Base-by-base conservation (phyloP, 2,329 filamentous ascomycete species). In the Scleromitrula shiraiana region DNA sequence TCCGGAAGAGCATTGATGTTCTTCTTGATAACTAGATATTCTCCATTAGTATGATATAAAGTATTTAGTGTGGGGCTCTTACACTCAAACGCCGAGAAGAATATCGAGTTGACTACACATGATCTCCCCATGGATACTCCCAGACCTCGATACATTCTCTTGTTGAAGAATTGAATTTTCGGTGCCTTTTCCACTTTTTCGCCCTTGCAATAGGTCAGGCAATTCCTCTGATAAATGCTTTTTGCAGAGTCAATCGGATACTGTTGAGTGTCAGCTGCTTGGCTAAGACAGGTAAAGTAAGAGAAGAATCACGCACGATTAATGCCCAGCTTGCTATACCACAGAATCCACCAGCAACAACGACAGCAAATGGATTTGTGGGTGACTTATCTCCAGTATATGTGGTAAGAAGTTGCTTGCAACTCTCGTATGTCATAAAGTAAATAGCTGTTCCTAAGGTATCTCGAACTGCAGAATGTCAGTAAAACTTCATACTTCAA, bases 361-460 rank as follows among this genome's bases (percentile, higher is more conserved):
- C 77, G 26, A 93, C 86, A 14, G 87, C 83, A 46, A 87, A 65
- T n/a, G 86, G 85, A 60, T 85, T 85, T 41, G 84, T 87, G n/a
- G 85, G 80, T 7, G 82, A 81, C 52, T 76, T 76, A 54, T 85
- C 83, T 40, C 84, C 77, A 35, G 77, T 79, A 54, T 85, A 80
- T 14, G 86, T 88, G 17, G 83, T 86, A 54, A 89, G 76, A 20
- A 91, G 68, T 64, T 93, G 87, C 63, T 94, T 94, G 58, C 81
- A 80, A 64, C 85, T 89, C 67, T 94, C 88, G 64, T 94, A 94
- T 24, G 88, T 90, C 69, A 86, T 87, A 62, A 94, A 94, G 65
- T 94, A 94, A 50, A 91, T 87, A 24, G 80, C 78, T 1, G 88
- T 94, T 46, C 88, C 88, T 51, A 93, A 72, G 1, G 86, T 90